Percentiles rank a stretch among this genome's conserved stretches.
phyloP scores from a whole-genome alignment of 2,329 filamentous ascomycete species.

The Calonectria henricotiae region DNA sequence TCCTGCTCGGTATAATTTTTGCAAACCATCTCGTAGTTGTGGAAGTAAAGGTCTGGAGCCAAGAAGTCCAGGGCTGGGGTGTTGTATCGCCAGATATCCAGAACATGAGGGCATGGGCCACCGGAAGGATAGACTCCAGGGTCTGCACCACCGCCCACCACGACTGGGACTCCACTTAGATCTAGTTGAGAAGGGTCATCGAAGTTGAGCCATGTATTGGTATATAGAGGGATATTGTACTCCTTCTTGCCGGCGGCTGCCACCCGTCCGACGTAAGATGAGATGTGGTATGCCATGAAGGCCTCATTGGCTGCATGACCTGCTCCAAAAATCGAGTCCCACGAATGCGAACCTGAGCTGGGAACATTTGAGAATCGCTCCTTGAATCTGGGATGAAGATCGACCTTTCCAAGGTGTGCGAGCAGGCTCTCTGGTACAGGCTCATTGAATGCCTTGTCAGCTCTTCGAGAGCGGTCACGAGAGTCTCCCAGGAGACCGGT shows the following conservation, averaged over 20 bases:
- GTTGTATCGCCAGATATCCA: constrained; percentile 62
- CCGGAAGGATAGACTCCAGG: constrained; percentile 60
- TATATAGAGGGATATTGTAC: constrained; percentile 56
- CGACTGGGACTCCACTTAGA: constrained; percentile 54
- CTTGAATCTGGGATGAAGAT: constrained; percentile 54
- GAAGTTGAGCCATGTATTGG: constrained; percentile 59
- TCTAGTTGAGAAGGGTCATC: constrained; percentile 55
- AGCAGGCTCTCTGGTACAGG: constrained; percentile 54
- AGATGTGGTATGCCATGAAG: constrained; percentile 59
- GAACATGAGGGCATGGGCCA: constrained; percentile 54
- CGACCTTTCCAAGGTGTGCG: constrained; percentile 45
- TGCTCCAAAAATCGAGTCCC: constrained; percentile 56
- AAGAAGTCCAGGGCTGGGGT: constrained; percentile 64
- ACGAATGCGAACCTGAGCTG: constrained; percentile 49
- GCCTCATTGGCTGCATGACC: constrained; percentile 54
- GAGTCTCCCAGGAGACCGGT: constrained; percentile 69
- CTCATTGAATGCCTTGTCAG: constrained; percentile 61
- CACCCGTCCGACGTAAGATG: constrained; percentile 56
- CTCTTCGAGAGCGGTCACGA: constrained; percentile 62
- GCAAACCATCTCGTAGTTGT: constrained; percentile 65
- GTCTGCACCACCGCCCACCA: constrained; percentile 57
- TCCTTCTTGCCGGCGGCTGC: constrained; percentile 57
- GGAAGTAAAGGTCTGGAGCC: constrained; percentile 66
- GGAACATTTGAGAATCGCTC: constrained; percentile 51
- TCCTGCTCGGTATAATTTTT: constrained; percentile 61